A percentile compares a stretch with the other conserved stretches of the same genome.
These are phyloP conservation scores for Geranomyces variabilis DNA, from an alignment of 192 early-diverging fungal species.

Conservation along the genomic window DNA sequence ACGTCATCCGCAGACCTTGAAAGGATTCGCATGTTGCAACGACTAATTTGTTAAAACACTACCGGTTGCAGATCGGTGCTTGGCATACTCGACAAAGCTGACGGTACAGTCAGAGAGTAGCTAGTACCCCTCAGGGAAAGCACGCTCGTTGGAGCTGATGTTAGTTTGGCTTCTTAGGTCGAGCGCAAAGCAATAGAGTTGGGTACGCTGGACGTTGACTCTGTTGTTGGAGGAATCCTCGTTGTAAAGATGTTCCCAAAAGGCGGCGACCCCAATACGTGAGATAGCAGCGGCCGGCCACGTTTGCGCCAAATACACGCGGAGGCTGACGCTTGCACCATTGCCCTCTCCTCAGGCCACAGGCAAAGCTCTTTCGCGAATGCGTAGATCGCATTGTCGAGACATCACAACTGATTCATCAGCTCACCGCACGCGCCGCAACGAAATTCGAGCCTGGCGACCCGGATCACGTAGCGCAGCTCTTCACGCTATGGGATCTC, in stretches of 20 bases:
- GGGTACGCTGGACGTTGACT: conserved; percentile 42
- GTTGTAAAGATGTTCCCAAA: conserved; percentile 63
- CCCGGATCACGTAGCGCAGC: conserved; percentile 60
- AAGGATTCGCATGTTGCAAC: no score
- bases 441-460: conserved; percentile 66
- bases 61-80: conserved; percentile 2
- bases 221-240: conserved; percentile 52
- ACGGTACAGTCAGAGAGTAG: no score
- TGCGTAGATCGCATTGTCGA: conserved; percentile 52
- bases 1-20: no score
- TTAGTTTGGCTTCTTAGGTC: not conserved
- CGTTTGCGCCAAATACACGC: no score
- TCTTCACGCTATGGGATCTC: conserved; percentile 62
- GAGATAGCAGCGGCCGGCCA: no score
- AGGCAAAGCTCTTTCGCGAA: conserved; percentile 56
- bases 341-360: conserved; percentile 43
- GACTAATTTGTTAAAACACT: no score
- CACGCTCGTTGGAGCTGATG: not conserved
- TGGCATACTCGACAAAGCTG: not conserved
- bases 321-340: no score
- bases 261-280: conserved; percentile 45
- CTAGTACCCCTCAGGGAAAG: no score
- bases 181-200: conserved; percentile 40
- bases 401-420: not conserved
- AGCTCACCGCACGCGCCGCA: conserved; percentile 42